These are phyloP conservation scores for Jatropha multifida DNA, from an alignment of 441 rosid genomes.

Conservation along the genomic window DNA sequence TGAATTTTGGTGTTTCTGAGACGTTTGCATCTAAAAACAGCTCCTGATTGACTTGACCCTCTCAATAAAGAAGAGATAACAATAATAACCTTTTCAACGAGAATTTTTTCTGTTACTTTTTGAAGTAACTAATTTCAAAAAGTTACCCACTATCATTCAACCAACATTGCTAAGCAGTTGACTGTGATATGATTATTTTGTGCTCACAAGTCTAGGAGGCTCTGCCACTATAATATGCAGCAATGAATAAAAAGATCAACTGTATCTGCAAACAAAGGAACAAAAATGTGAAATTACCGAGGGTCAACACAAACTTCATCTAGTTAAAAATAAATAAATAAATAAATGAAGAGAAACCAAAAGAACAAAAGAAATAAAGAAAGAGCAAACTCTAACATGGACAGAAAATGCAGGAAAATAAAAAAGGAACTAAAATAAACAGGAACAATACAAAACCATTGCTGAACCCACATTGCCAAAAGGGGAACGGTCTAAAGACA, in stretches of 20 bases:
- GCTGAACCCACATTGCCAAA: not conserved
- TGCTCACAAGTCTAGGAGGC: not conserved
- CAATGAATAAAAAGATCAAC: slow-evolving; percentile 14
- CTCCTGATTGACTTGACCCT: slow-evolving; percentile 5
- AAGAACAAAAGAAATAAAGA: not conserved
- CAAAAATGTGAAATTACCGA: not conserved
- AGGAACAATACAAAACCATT: not conserved
- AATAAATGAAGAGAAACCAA: not conserved
- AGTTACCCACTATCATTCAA: slow-evolving; percentile 4
- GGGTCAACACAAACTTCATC: not conserved
- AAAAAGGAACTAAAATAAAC: not conserved
- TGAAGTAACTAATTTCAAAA: slow-evolving; percentile 12
- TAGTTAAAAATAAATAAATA: not conserved
- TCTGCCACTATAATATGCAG: not conserved
- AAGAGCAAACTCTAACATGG: not conserved
- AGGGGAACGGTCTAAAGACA: too few relatives aligned
- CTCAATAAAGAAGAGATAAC: not conserved
- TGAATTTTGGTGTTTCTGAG: slow-evolving; percentile 43
- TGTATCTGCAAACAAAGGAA: slow-evolving; percentile 19
- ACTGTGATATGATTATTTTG: not conserved
- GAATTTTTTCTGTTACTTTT: slow-evolving; percentile 4
- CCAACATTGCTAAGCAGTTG: not conserved
- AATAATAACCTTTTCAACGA: slow-evolving; percentile 10
- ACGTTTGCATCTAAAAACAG: slow-evolving; percentile 45
- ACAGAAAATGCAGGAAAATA: slow-evolving; percentile 3